Evolutionary conservation across 176 grass and related monocot species (phyloP).

Genomic region (Pontederia paniculata): DNA sequence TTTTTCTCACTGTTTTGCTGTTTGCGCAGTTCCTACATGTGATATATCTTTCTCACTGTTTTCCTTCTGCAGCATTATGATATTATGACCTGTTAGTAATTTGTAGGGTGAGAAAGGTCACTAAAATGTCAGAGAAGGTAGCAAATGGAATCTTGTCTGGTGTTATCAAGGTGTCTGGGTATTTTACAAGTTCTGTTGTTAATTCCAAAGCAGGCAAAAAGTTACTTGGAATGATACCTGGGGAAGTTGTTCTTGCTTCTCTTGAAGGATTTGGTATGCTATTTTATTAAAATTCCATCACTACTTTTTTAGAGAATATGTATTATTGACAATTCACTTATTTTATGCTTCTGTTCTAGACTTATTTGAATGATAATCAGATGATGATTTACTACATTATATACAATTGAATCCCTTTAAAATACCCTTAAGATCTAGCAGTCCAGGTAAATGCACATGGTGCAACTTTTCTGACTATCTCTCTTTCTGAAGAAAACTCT

Average conservation of each 20-base stretch:
- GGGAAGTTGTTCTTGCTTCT: slow-evolving; percentile 83
- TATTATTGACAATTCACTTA: neutral
- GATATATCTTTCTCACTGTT: neutral
- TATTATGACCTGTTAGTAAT: slow-evolving; percentile 1
- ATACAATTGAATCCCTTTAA: too few species aligned
- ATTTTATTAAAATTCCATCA: neutral
- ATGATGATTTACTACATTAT: too few species aligned
- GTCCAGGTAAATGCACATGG: too few species aligned
- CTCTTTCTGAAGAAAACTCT: too few species aligned
- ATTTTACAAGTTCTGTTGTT: slow-evolving; percentile 47
- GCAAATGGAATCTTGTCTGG: slow-evolving; percentile 64
- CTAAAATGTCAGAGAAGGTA: slow-evolving; percentile 74
- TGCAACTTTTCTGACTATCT: too few species aligned
- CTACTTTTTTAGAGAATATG: too few species aligned
- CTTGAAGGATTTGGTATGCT: slow-evolving; percentile 76
- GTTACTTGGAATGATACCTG: slow-evolving; percentile 40
- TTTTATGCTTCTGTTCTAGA: neutral
- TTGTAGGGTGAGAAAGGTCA: slow-evolving; percentile 58
- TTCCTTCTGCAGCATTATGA: neutral
- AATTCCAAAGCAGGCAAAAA: slow-evolving; percentile 83
- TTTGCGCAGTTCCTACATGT: neutral
- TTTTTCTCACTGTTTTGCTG: too few species aligned
- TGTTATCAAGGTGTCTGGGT: slow-evolving; percentile 64
- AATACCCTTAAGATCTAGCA: too few species aligned
- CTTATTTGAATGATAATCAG: neutral